Evolutionary conservation across 1,284 basidiomycete genomes (phyloP).

Genomic region (Uromyces viciae-fabae): DNA sequence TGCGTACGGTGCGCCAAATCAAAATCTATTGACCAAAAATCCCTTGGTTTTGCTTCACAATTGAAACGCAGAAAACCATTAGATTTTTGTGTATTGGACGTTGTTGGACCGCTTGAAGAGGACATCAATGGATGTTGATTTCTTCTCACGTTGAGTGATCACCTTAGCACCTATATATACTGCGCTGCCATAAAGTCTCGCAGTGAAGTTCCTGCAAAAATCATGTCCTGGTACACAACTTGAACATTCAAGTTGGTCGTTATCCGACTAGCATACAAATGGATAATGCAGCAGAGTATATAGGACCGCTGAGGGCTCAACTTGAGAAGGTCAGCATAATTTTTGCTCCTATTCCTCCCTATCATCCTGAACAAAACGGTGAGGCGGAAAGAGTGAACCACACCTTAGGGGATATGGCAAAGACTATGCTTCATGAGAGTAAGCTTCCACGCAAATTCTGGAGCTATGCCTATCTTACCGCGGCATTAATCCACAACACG

Average conservation of each 20-base stretch:
- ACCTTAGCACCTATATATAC: background rate
- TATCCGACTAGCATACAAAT: too few species aligned
- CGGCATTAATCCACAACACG: background rate
- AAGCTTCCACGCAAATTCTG: background rate
- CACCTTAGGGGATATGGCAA: slow-evolving; percentile 4
- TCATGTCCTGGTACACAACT: background rate
- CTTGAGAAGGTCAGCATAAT: background rate
- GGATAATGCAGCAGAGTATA: too few species aligned
- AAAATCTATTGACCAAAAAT: background rate
- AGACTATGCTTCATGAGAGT: background rate
- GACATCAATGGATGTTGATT: background rate
- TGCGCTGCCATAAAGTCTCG: background rate
- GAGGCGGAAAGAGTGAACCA: slow-evolving; percentile 5
- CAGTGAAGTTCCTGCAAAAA: background rate
- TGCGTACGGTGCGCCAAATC: background rate
- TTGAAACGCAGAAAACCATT: background rate
- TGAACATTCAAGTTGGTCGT: too few species aligned
- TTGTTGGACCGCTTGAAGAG: background rate
- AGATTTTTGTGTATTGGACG: background rate
- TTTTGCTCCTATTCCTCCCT: background rate
- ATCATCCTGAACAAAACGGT: background rate
- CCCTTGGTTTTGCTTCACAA: background rate
- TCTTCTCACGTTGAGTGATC: background rate
- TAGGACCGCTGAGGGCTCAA: too few species aligned
- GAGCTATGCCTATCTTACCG: background rate